These are phyloP conservation scores for Casuarina cunninghamiana DNA, from an alignment of 306 rosid genomes.

Conservation along the genomic window DNA sequence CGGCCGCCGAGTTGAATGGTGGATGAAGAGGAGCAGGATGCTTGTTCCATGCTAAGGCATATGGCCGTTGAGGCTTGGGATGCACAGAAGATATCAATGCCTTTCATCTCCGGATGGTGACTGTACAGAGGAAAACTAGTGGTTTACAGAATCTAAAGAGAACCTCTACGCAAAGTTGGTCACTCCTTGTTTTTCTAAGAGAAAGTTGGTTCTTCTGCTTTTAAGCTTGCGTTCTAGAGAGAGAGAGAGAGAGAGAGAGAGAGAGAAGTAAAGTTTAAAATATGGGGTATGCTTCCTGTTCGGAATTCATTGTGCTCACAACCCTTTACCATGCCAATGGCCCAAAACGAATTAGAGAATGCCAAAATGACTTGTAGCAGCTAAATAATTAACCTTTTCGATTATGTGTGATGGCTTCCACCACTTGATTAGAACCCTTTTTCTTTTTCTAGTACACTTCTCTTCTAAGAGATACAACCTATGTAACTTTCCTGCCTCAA, in stretches of 20 bases:
- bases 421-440: too few species aligned
- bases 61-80: constrained; percentile 89
- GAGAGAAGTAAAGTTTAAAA: constrained; percentile 8
- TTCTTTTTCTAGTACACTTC: too few species aligned
- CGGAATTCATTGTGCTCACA: neutral
- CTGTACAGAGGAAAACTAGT: constrained; percentile 18
- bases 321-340: neutral
- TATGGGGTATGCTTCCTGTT: neutral
- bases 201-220: constrained; percentile 22
- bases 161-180: constrained; percentile 2
- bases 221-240: constrained; percentile 31
- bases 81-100: constrained; percentile 66
- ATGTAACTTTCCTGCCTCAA: too few species aligned
- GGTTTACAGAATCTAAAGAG: constrained; percentile 46
- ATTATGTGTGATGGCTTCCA: neutral
- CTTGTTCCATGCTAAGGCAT: constrained; percentile 76
- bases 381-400: too few species aligned
- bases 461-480: too few species aligned
- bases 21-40: constrained; percentile 59
- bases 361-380: too few species aligned
- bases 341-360: too few species aligned
- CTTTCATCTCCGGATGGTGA: constrained; percentile 59
- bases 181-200: neutral
- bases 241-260: constrained; percentile 7
- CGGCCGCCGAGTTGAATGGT: constrained; percentile 71